Conservation (phyloP, 805 yeast species). For the Lachancea sp. region DNA sequence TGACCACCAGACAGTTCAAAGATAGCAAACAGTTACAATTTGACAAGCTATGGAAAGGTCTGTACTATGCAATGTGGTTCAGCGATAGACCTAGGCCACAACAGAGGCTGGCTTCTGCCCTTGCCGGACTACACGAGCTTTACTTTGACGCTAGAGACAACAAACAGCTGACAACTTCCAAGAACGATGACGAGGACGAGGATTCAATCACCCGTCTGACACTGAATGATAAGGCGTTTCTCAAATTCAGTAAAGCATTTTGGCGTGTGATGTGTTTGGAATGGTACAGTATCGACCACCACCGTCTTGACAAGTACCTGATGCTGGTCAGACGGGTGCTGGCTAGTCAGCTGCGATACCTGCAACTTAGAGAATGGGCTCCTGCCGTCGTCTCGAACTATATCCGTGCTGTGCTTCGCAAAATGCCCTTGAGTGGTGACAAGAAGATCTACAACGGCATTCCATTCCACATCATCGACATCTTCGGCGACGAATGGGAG, state of each 20-base stretch:
- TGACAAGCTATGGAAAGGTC: constrained; percentile 93
- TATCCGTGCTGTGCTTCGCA: constrained; percentile 37
- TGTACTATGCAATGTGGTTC: constrained; percentile 94
- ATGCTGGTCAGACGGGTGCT: constrained; percentile 73
- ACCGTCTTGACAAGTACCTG: constrained; percentile 81
- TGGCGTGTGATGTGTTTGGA: constrained; percentile 75
- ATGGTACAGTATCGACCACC: constrained; percentile 78
- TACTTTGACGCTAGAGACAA: constrained; percentile 31
- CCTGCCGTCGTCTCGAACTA: constrained; percentile 40
- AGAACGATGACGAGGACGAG: not conserved
- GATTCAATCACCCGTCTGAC: constrained; percentile 8
- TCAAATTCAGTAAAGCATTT: constrained; percentile 60
- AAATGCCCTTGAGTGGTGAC: constrained; percentile 52
- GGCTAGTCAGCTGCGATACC: constrained; percentile 54
- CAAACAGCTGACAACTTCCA: not conserved
- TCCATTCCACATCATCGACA: constrained; percentile 79
- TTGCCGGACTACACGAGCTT: constrained; percentile 44
- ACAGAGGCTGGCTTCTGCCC: constrained; percentile 67
- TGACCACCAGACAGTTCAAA: constrained; percentile 41
- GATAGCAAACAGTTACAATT: constrained; percentile 45
- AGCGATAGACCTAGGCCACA: constrained; percentile 91
- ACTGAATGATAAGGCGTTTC: constrained; percentile 33
- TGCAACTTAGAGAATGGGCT: constrained; percentile 52
- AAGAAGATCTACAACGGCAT: constrained; percentile 62
- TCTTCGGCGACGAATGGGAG: constrained; percentile 79